Evolutionary conservation across 2,329 filamentous ascomycete genomes (phyloP).

Genomic region (Arthroderma sp.): DNA sequence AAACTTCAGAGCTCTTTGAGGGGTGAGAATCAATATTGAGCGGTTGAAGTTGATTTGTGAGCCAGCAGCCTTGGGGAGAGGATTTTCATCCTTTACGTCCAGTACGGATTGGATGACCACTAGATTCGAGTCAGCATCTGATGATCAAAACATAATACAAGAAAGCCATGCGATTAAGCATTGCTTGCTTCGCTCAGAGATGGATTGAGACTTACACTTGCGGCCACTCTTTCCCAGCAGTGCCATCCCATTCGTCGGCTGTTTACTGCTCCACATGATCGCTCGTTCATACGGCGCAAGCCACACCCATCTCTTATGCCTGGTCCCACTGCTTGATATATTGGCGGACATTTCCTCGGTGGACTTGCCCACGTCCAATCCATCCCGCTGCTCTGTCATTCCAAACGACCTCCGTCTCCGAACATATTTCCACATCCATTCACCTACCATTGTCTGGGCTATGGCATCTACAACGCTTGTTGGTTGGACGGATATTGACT

Average conservation of each 20-base stretch:
- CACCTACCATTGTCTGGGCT: constrained; percentile 94
- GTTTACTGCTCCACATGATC: constrained; percentile 97
- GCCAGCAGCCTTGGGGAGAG: constrained; percentile 56
- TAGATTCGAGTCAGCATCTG: constrained; percentile 31
- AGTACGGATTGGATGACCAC: constrained; percentile 92
- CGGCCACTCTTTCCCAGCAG: constrained; percentile 88
- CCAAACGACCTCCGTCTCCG: constrained; percentile 71
- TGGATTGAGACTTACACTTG: constrained; percentile 49
- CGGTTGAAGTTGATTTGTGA: constrained; percentile 59
- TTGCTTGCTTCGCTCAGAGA: too few relatives aligned
- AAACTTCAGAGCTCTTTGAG: constrained; percentile 87
- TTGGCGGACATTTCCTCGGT: constrained; percentile 58
- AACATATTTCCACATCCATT: constrained; percentile 44
- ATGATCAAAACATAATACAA: background rate
- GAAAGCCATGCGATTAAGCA: too few relatives aligned
- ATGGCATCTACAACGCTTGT: constrained; percentile 89
- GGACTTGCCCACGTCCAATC: constrained; percentile 40
- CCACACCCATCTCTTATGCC: constrained; percentile 98
- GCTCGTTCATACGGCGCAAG: constrained; percentile 89
- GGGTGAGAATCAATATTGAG: constrained; percentile 88
- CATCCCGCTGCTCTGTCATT: constrained; percentile 35
- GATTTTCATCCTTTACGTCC: constrained; percentile 90
- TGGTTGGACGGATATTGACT: constrained; percentile 49
- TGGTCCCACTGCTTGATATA: constrained; percentile 49
- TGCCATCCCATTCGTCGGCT: constrained; percentile 75